These are phyloP conservation scores for Neurospora sp. DNA, from an alignment of 2,329 filamentous ascomycete species.

Conservation along the genomic window DNA sequence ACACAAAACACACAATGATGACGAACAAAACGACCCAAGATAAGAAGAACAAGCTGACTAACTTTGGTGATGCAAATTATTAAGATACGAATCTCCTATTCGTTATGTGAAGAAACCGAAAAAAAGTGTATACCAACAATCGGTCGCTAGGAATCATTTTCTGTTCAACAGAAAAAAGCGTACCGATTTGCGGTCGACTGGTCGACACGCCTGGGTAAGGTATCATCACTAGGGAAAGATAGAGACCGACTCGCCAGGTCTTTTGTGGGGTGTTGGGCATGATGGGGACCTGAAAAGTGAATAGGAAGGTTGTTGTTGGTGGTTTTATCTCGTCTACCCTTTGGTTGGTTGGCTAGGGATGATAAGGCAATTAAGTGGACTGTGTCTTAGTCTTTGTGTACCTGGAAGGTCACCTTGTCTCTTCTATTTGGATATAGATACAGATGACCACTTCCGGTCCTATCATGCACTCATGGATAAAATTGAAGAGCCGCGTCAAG, in stretches of 20 bases:
- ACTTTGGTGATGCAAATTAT: conserved; percentile 1
- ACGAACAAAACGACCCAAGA: background rate
- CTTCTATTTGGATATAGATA: background rate
- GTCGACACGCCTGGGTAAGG: background rate
- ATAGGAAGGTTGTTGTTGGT: background rate
- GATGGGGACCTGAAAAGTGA: background rate
- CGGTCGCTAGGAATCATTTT: background rate
- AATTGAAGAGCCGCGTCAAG: background rate
- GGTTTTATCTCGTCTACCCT: background rate
- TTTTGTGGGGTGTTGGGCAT: background rate
- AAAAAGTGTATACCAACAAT: background rate
- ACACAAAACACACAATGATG: conserved; percentile 5
- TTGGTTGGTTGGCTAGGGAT: background rate
- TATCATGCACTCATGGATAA: background rate
- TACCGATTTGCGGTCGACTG: background rate
- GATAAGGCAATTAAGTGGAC: background rate
- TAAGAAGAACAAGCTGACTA: conserved; percentile 1
- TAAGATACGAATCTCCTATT: conserved; percentile 54
- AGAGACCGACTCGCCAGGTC: background rate
- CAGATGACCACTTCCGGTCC: background rate
- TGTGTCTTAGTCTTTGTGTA: background rate
- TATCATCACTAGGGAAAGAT: background rate
- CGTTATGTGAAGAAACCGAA: conserved; percentile 45
- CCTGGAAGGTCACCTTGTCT: background rate
- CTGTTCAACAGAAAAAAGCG: background rate